Conservation (phyloP, 2,329 filamentous ascomycete species). For the Claviceps quebecensis region DNA sequence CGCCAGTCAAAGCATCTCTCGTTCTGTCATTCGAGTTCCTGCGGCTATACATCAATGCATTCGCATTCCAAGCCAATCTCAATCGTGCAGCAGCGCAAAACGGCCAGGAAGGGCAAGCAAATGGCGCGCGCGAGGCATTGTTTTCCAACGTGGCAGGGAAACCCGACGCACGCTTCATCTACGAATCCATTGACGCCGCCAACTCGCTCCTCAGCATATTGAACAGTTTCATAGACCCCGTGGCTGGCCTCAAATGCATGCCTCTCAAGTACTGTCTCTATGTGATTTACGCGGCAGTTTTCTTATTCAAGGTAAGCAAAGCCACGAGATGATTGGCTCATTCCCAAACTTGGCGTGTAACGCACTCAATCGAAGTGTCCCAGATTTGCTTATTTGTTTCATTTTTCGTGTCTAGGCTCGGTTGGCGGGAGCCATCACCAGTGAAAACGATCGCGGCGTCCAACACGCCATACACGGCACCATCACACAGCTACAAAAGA, state of each 20-base stretch:
- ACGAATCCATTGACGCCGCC: constrained; percentile 50
- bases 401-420: constrained; percentile 25
- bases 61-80: constrained; percentile 60
- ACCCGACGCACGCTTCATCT: constrained; percentile 52
- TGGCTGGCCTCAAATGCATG: constrained; percentile 47
- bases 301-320: constrained; percentile 44
- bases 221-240: constrained; percentile 44
- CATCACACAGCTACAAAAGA: constrained; percentile 43
- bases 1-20: constrained; percentile 51
- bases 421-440: constrained; percentile 44
- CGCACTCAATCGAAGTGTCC: no score
- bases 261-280: constrained; percentile 49
- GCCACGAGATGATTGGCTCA: no score
- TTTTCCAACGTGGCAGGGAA: constrained; percentile 43
- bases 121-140: constrained; percentile 22
- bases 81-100: constrained; percentile 25
- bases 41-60: constrained; percentile 60
- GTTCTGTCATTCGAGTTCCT: constrained; percentile 61
- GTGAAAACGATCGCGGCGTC: constrained; percentile 38
- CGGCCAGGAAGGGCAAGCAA: constrained; percentile 20
- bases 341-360: no score
- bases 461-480: constrained; percentile 43
- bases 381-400: no score
- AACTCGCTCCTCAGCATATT: constrained; percentile 47
- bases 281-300: constrained; percentile 49